Evolutionary conservation across 495 filamentous ascomycete genomes (phyloP).

Genomic region (Daldinia caldariorum): DNA sequence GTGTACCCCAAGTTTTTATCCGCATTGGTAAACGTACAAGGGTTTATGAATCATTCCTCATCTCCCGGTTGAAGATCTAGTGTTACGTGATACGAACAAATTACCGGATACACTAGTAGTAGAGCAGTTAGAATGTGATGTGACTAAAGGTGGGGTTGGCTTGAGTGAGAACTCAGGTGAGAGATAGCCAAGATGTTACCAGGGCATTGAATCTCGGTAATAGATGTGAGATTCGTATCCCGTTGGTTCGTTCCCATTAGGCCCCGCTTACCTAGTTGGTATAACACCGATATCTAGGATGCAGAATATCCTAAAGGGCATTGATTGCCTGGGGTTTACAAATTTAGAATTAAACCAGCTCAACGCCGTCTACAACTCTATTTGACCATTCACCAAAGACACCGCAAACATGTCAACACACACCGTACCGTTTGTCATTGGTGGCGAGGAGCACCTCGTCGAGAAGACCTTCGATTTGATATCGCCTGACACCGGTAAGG

Average conservation of each 20-base stretch:
- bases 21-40: not conserved
- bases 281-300: slow-evolving; percentile 1
- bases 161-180: not conserved
- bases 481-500: slow-evolving; percentile 69
- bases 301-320: slow-evolving; percentile 19
- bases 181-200: slow-evolving; percentile 9
- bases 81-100: slow-evolving; percentile 1
- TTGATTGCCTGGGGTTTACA: slow-evolving; percentile 5
- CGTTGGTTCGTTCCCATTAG: too few relatives aligned
- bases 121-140: slow-evolving; percentile 10
- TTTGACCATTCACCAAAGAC: slow-evolving; percentile 16
- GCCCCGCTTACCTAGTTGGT: too few relatives aligned
- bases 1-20: too few relatives aligned
- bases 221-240: slow-evolving; percentile 11
- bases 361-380: slow-evolving; percentile 11
- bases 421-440: slow-evolving; percentile 75
- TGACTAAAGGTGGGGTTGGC: slow-evolving; percentile 17
- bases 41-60: slow-evolving; percentile 8
- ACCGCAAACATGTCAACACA: slow-evolving; percentile 42
- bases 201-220: slow-evolving; percentile 31
- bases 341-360: slow-evolving; percentile 18
- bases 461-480: slow-evolving; percentile 71
- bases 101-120: not conserved
- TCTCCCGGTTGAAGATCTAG: slow-evolving; percentile 27
- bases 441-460: slow-evolving; percentile 71